Percentiles rank a stretch among this genome's conserved stretches.
Conservation (phyloP, 2,329 filamentous ascomycete genomes). For the Ascocoryne sarcoides region DNA sequence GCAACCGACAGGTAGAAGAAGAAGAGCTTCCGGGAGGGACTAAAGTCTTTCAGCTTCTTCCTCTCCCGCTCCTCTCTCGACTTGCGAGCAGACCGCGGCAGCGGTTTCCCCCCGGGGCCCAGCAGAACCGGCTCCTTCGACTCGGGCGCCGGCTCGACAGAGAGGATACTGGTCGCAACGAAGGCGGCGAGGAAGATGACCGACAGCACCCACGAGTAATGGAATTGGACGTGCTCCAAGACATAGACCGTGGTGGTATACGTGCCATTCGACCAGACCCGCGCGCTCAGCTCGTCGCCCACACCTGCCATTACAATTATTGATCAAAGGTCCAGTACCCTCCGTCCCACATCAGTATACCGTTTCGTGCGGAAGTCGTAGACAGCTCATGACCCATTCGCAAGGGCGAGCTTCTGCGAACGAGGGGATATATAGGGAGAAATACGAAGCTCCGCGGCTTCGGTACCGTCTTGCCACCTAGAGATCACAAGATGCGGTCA, state of each 20-base stretch:
- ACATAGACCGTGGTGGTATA: conserved; percentile 11
- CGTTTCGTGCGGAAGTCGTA: conserved; percentile 15
- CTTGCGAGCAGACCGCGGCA: conserved; percentile 43
- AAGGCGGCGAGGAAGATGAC: conserved; percentile 56
- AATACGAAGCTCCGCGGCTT: conserved; percentile 10
- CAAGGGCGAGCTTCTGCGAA: conserved; percentile 1
- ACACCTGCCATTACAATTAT: conserved; percentile 27
- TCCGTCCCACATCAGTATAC: conserved; percentile 26
- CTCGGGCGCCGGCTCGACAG: conserved; percentile 33
- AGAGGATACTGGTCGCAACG: conserved; percentile 49
- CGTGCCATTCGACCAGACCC: not conserved
- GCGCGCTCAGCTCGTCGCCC: conserved; percentile 17
- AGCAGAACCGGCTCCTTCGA: conserved; percentile 36
- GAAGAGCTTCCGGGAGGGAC: conserved; percentile 55
- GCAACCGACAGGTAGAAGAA: conserved; percentile 68
- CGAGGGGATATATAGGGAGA: not conserved
- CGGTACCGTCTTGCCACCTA: conserved; percentile 18
- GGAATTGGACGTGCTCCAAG: conserved; percentile 28
- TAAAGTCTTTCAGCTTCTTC: conserved; percentile 43
- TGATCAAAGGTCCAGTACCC: conserved; percentile 13
- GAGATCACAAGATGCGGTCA: conserved; percentile 21
- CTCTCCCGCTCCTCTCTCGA: conserved; percentile 38
- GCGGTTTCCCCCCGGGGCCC: conserved; percentile 82
- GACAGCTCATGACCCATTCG: conserved; percentile 25
- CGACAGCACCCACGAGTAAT: conserved; percentile 56